Evolutionary conservation across 805 yeast genomes (phyloP), one percentile per base, ranked within the genome.

Genomic region (Metschnikowia orientalis): DNA sequence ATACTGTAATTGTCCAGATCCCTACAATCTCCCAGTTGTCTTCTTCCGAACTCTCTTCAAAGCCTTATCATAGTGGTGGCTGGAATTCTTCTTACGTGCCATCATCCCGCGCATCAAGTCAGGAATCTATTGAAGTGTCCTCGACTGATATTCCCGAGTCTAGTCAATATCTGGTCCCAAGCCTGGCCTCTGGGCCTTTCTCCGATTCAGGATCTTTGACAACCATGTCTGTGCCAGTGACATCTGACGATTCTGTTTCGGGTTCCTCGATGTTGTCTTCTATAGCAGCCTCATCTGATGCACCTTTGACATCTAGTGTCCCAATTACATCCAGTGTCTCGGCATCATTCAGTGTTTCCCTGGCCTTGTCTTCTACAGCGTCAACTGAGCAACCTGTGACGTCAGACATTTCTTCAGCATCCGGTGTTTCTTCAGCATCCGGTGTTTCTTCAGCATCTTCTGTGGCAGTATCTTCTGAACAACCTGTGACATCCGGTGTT

Each of bases 1-100:
- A 18, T 17, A 30, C 36, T 23, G 38, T 41, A n/a, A 27, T 33
- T 13, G 32, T 41, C 7, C 37, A 38, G 8, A 32, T 30, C n/a
- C 43, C 45, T 2, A 22, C 9, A 3, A 22, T 28, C 10, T 22
- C 28, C 9, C 12, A 9, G 9, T 18, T 19, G 4, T 15, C 18
- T 9, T 18, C 29, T 6, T 16, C n/a, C 27, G 6, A 12, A 11
- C 14, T 35, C 40, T 18, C 30, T 41, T n/a, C 19, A 28, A 11
- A 32, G 34, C 12, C 35, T 34, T 4, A 34, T 26, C 3, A 18
- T 18, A 23, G 25, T 12, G 25, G 25, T 10, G 25, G 25, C 25
- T 23, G 25, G 25, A 23, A 23, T 12, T 23, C 25, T n/a, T 23
- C 25, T 8, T 23, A 23, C 13, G 25, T 23, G n/a, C n/a, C n/a